Conservation (phyloP, 805 yeast species). For the Candida easanensis region DNA sequence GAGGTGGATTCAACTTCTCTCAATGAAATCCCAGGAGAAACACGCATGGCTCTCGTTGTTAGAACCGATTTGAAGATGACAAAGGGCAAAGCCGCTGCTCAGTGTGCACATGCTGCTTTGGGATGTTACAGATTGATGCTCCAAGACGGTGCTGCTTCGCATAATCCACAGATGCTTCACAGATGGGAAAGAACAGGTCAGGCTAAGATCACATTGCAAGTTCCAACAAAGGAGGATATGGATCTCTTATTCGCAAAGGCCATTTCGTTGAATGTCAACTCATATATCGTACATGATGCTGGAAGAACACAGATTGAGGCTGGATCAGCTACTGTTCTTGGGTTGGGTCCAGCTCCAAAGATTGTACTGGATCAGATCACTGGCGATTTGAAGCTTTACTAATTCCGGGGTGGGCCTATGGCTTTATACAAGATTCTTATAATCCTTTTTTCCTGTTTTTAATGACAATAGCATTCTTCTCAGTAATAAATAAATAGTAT, state of each 20-base stretch:
- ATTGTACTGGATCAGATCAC: slow-evolving; percentile 77
- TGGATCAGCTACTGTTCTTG: slow-evolving; percentile 94
- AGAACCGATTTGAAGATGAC: slow-evolving; percentile 89
- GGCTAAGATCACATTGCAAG: slow-evolving; percentile 87
- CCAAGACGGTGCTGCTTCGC: slow-evolving; percentile 45
- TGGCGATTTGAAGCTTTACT: slow-evolving; percentile 72
- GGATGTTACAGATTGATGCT: slow-evolving; percentile 76
- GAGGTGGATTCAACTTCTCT: slow-evolving; percentile 59
- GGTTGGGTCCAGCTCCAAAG: slow-evolving; percentile 95
- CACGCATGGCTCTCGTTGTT: slow-evolving; percentile 81
- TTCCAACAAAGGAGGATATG: slow-evolving; percentile 63
- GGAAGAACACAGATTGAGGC: slow-evolving; percentile 97
- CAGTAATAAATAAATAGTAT: slow-evolving; percentile 3
- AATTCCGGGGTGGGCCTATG: no score
- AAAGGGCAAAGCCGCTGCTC: slow-evolving; percentile 96
- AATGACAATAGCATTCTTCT: neutral
- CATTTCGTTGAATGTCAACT: slow-evolving; percentile 70
- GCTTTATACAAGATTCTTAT: no score
- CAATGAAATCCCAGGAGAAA: slow-evolving; percentile 74
- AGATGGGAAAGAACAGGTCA: slow-evolving; percentile 88
- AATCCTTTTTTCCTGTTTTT: neutral
- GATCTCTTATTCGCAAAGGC: slow-evolving; percentile 79
- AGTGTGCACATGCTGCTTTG: slow-evolving; percentile 96
- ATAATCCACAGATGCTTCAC: slow-evolving; percentile 59
- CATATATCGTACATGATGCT: slow-evolving; percentile 88